These are phyloP conservation scores for Crithidia brevicula DNA, from an alignment of 208 protist genomes.

Conservation along the genomic window DNA sequence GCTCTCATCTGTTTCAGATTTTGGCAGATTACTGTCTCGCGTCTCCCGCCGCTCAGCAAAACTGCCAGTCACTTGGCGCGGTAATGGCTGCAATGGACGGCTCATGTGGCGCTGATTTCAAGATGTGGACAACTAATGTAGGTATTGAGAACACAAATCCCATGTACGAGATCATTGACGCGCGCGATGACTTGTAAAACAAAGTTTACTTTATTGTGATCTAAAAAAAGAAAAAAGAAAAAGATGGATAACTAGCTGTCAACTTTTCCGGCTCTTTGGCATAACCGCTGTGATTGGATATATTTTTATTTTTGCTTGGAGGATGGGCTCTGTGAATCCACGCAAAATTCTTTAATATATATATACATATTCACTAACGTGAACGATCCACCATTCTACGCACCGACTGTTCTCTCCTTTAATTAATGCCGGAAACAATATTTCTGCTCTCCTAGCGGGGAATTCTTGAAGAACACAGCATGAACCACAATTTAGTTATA, in stretches of 20 bases:
- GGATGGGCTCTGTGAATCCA: slow-evolving; percentile 2
- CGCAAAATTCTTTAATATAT: too few relatives aligned
- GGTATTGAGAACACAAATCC: slow-evolving; percentile 93
- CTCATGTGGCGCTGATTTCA: slow-evolving; percentile 50
- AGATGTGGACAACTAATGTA: slow-evolving; percentile 84
- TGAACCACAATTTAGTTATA: too few relatives aligned
- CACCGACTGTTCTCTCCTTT: too few relatives aligned
- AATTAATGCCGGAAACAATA: too few relatives aligned
- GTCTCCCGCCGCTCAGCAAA: slow-evolving; percentile 50
- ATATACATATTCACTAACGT: too few relatives aligned
- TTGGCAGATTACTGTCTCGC: slow-evolving; percentile 72
- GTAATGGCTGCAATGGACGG: slow-evolving; percentile 57
- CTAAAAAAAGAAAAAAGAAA: too few relatives aligned
- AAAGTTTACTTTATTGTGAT: slow-evolving; percentile 2
- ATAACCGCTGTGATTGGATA: neutral
- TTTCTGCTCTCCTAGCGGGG: too few relatives aligned
- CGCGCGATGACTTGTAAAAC: slow-evolving; percentile 63
- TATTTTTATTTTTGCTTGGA: neutral
- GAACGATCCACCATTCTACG: too few relatives aligned
- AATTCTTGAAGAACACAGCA: too few relatives aligned
- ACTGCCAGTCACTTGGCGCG: slow-evolving; percentile 53
- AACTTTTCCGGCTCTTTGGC: neutral
- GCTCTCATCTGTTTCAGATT: slow-evolving; percentile 50
- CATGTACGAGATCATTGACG: slow-evolving; percentile 87
- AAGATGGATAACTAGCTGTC: neutral